phyloP scores from a whole-genome alignment of 140 eudicot genomes.

The Erigeron philadelphicus region DNA sequence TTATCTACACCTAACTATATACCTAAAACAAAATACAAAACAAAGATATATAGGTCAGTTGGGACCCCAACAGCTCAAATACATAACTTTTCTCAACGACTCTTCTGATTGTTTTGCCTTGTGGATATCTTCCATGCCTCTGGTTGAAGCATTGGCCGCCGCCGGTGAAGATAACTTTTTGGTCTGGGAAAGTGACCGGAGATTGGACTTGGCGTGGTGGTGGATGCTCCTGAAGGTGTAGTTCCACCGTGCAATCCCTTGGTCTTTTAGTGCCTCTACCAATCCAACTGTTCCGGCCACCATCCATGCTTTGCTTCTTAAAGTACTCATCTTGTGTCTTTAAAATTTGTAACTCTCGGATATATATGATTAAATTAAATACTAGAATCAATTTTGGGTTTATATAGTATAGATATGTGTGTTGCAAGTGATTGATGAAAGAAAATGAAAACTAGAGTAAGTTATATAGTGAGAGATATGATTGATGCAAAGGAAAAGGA shows the following conservation, averaged over 20 bases:
- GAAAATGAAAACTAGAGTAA: too few species aligned
- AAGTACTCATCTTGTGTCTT: slow-evolving; percentile 24
- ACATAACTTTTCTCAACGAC: slow-evolving; percentile 46
- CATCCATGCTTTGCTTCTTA: slow-evolving; percentile 38
- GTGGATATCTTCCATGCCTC: background rate
- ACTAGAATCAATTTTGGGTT: too few species aligned
- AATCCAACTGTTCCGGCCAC: slow-evolving; percentile 47
- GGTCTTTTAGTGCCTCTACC: slow-evolving; percentile 52
- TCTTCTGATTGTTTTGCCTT: slow-evolving; percentile 33
- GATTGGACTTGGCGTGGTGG: slow-evolving; percentile 46
- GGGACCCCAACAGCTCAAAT: slow-evolving; percentile 53
- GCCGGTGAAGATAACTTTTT: slow-evolving; percentile 31
- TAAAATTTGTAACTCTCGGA: too few species aligned
- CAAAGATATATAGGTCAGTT: background rate
- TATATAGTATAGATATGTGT: too few species aligned
- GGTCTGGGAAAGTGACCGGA: slow-evolving; percentile 37
- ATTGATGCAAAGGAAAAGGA: too few species aligned
- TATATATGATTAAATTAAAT: too few species aligned
- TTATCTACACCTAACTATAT: too few species aligned
- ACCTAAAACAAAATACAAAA: background rate
- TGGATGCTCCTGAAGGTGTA: slow-evolving; percentile 41
- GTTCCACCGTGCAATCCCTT: slow-evolving; percentile 52
- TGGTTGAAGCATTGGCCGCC: slow-evolving; percentile 15
- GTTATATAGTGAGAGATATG: too few species aligned
- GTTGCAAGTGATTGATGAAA: too few species aligned